Base-by-base conservation (phyloP, 2,329 filamentous ascomycete species). In the Bipolaris oryzae region DNA sequence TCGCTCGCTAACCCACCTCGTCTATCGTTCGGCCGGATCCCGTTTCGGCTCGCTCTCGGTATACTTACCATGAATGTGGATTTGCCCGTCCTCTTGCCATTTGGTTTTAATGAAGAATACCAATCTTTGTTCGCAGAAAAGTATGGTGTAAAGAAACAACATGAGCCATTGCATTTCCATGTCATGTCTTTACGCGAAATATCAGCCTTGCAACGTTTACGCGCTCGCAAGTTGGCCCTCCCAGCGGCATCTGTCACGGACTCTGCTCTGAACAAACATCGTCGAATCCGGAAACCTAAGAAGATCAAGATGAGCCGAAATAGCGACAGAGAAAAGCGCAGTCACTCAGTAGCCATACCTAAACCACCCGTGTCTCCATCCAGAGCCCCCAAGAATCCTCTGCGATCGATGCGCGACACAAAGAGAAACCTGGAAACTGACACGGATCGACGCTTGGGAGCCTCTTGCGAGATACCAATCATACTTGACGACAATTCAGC, bases 11-110 rank as follows among this genome's bases (percentile, higher is more conserved):
- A 1, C 4, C 5, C n/a, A 11, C 33, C 15, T 38, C 16, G 23
- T 37, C n/a, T 23, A 20, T 5, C 11, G 2, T 3, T 20, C 21
- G 20, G 31, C 18, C 15, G 25, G n/a, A 11, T 25, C 18, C 21
- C 15, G 3, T 18, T 28, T 21, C 2, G 23, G 16, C n/a, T 9
- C 81, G 79, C 9, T 39, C 3, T 53, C 38, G 20, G 18, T 20
- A 38, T 15, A 21, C 7, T n/a, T 9, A 33, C 20, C 44, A 61
- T 58, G 52, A 44, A 44, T 21, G 31, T 34, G 31, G 38, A 18
- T 41, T 53, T 23, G 37, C 46, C 51, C 16, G 48, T 57, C 41
- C 38, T 51, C 46, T 20, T 65, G n/a, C 57, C 62, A 10, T 62
- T 58, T 7, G 55, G 60, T 1, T 52, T 60, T 0, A 66, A 57